Conservation (phyloP, 768 basidiomycete genomes). For the Plicaturopsis crispa region DNA sequence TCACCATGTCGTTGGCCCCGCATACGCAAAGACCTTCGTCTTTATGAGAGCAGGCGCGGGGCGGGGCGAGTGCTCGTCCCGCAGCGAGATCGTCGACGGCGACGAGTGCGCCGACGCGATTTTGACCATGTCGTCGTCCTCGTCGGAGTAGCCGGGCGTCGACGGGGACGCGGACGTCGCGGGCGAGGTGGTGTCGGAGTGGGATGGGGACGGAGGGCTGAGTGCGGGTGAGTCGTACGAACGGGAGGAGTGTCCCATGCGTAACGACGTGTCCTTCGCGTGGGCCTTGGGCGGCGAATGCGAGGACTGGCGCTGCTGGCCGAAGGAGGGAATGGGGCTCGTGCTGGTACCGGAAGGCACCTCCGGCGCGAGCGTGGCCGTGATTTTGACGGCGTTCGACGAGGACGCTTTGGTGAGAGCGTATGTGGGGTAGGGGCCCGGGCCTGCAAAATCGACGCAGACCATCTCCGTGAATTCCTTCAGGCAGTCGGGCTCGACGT, state of each 20-base stretch:
- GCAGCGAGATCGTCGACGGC: constrained; percentile 17
- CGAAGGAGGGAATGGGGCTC: constrained; percentile 41
- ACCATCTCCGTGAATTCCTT: constrained; percentile 55
- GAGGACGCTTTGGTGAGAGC: constrained; percentile 52
- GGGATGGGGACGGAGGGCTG: constrained; percentile 47
- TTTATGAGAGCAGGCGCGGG: constrained; percentile 38
- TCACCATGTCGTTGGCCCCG: constrained; percentile 57
- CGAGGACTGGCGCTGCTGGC: constrained; percentile 25
- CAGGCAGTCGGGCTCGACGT: constrained; percentile 59
- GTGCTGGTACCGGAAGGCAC: constrained; percentile 29
- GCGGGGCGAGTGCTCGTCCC: constrained; percentile 13
- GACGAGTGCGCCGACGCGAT: constrained; percentile 34
- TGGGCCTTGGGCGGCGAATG: constrained; percentile 23
- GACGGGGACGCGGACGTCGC: constrained; percentile 56
- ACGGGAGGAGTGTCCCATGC: constrained; percentile 18
- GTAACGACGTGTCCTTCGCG: constrained; percentile 21
- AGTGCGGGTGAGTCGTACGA: constrained; percentile 29
- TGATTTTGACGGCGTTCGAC: too few species aligned
- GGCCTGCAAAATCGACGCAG: constrained; percentile 48
- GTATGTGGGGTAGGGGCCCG: constrained; percentile 57
- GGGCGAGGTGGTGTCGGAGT: constrained; percentile 47
- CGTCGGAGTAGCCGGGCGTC: constrained; percentile 47
- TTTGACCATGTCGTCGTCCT: constrained; percentile 42
- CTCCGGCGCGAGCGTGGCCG: constrained; percentile 33
- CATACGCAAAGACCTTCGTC: constrained; percentile 58